Evolutionary conservation across 768 basidiomycete genomes (phyloP), one percentile per base, ranked within the genome.

Genomic region (Mrakia gelida): DNA sequence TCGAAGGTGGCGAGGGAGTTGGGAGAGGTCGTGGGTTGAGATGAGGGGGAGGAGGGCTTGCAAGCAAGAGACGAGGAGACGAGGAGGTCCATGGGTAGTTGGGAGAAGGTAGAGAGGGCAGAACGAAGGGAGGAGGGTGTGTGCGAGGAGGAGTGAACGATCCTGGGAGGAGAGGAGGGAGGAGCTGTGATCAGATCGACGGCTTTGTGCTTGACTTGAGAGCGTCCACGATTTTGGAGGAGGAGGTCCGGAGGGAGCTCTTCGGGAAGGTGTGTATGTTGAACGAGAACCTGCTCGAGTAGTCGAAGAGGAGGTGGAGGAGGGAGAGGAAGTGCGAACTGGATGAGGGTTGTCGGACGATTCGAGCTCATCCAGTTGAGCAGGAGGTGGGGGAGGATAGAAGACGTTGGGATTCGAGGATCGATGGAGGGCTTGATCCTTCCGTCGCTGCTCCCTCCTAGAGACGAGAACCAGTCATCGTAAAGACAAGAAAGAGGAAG

Each of bases 241-340:
- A 43, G 67, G 67, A n/a, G 67, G 67, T 8, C 67, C 67, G 2
- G 67, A 43, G 16, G 67, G 67, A 41, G 67, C 67, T 43, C 67
- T 23, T 5, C 67, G 2, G n/a, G 26, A 4, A 3, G 67, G 67
- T 1, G 67, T 52, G 18, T 52, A 21, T 52, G 18, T 52, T 52
- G 49, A 21, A 21, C 49, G 26, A 21, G 65, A 2, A 3, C 32
- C 32, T 10, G 38, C 65, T 13, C 38, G 38, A 38, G 65, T 23
- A 34, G 32, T 68, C 6, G 65, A 68, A 38, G 34, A 1, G 16
- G 34, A 13, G 16, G 8, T 23, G 32, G 65, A 41, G 18, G 21
- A 23, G 32, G 67, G 38, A 15, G 67, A 11, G 67, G 67, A n/a
- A n/a, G 21, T 6, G 32, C 38, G 34, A 41, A 38, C 67, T 21